Evolutionary conservation across 1,284 basidiomycete genomes (phyloP).

Genomic region (Trametes versicolor): DNA sequence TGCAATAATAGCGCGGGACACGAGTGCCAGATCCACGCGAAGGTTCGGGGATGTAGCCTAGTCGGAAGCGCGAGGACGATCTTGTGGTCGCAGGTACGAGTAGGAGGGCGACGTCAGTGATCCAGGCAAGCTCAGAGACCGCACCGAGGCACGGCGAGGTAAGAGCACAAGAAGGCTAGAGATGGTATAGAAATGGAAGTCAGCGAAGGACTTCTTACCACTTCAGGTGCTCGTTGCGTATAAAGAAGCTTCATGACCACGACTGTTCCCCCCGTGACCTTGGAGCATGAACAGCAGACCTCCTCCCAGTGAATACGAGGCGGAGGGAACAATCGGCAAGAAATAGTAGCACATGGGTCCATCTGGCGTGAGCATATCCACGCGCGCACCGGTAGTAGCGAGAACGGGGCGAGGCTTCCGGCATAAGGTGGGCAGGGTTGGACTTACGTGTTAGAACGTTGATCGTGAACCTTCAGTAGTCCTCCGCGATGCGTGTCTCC

Average conservation of each 20-base stretch:
- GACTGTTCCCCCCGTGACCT: conserved; percentile 11
- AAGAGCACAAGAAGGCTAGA: neutral
- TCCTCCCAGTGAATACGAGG: neutral
- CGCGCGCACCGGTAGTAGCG: no score
- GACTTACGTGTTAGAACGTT: no score
- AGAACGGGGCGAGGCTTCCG: no score
- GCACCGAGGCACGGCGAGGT: neutral
- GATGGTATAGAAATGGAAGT: conserved; percentile 11
- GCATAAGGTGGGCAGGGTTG: no score
- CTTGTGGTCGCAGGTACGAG: neutral
- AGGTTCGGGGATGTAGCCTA: conserved; percentile 1
- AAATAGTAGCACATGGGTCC: no score
- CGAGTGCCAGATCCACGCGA: neutral
- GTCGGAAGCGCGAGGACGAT: conserved; percentile 1
- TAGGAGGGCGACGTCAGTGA: conserved; percentile 11
- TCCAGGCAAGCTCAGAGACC: neutral
- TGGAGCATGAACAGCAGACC: conserved; percentile 12
- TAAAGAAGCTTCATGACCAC: conserved; percentile 18
- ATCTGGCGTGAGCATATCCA: no score
- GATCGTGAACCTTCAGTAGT: no score
- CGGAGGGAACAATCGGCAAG: no score
- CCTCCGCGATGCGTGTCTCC: no score
- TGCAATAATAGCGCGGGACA: conserved; percentile 8
- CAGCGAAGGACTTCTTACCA: neutral
- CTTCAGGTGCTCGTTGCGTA: neutral